Evolutionary conservation across 2,329 filamentous ascomycete genomes (phyloP).

Genomic region (Botrytis galanthina): DNA sequence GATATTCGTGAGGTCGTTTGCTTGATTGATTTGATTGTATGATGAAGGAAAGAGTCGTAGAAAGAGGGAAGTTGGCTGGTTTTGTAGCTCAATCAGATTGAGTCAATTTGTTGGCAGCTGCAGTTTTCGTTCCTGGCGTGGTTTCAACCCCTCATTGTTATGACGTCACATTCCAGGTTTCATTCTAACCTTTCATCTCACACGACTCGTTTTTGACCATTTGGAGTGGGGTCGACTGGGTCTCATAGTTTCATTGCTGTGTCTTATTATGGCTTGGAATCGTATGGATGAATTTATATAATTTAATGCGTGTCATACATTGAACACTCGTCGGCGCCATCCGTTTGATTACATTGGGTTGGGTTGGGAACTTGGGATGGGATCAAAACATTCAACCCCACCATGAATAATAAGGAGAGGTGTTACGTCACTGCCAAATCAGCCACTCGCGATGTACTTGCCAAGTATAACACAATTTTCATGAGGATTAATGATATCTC

Average conservation of each 20-base stretch:
- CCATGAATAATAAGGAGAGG: not conserved
- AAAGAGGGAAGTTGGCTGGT: slow-evolving; percentile 28
- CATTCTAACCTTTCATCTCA: slow-evolving; percentile 18
- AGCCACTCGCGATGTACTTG: not conserved
- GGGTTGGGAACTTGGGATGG: not conserved
- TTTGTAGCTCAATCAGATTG: slow-evolving; percentile 35
- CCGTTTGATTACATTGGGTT: not conserved
- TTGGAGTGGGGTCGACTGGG: not conserved
- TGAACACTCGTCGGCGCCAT: slow-evolving; percentile 12
- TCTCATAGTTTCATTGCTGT: not conserved
- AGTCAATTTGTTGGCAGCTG: slow-evolving; percentile 18
- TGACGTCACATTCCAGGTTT: slow-evolving; percentile 18
- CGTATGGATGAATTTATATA: not conserved
- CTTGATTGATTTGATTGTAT: not conserved
- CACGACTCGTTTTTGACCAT: not conserved
- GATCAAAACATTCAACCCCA: slow-evolving; percentile 2
- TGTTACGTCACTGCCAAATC: slow-evolving; percentile 4
- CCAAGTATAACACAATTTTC: not conserved
- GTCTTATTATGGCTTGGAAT: not conserved
- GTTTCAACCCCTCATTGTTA: slow-evolving; percentile 20
- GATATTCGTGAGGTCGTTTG: slow-evolving; percentile 13
- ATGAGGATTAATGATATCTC: not conserved
- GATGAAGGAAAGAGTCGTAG: slow-evolving; percentile 17
- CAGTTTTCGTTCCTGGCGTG: slow-evolving; percentile 30
- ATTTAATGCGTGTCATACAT: slow-evolving; percentile 4